These are phyloP conservation scores for Myriangium duriaei DNA, from an alignment of 2,329 filamentous ascomycete species.

Conservation along the genomic window DNA sequence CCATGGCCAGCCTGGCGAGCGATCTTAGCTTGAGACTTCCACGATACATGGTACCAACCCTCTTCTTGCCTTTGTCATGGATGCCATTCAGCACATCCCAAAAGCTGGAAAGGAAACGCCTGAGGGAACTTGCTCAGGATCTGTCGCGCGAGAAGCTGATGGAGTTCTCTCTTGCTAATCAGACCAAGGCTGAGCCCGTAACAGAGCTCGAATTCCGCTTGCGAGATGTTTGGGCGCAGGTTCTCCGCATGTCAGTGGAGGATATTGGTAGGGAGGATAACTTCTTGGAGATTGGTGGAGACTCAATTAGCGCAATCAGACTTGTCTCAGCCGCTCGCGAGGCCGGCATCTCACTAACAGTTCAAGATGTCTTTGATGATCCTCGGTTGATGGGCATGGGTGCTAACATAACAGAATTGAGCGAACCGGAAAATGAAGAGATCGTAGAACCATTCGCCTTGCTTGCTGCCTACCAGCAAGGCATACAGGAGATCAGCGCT, in stretches of 20 bases:
- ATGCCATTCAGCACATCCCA: not conserved
- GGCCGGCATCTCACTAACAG: constrained; percentile 30
- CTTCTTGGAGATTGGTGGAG: constrained; percentile 49
- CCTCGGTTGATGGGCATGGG: not conserved
- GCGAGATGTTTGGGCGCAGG: constrained; percentile 35
- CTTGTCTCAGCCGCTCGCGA: constrained; percentile 42
- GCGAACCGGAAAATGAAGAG: not conserved
- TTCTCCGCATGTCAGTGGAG: constrained; percentile 22
- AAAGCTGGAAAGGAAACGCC: not conserved
- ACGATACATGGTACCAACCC: not conserved
- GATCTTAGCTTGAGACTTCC: not conserved
- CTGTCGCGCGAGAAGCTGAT: not conserved
- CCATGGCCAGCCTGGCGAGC: not conserved
- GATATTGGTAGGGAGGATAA: constrained; percentile 15
- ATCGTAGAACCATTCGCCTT: not conserved
- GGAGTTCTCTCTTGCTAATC: not conserved
- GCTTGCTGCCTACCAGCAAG: not conserved
- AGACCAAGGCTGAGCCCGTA: not conserved
- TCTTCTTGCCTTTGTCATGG: not conserved
- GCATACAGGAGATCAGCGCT: not conserved
- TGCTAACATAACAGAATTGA: not conserved
- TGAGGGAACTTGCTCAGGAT: not conserved
- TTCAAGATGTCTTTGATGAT: not conserved
- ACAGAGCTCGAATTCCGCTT: constrained; percentile 13
- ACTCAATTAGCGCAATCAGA: constrained; percentile 50